Evolutionary conservation across 2,329 filamentous ascomycete genomes (phyloP).

Genomic region (Fusarium albosuccineum): DNA sequence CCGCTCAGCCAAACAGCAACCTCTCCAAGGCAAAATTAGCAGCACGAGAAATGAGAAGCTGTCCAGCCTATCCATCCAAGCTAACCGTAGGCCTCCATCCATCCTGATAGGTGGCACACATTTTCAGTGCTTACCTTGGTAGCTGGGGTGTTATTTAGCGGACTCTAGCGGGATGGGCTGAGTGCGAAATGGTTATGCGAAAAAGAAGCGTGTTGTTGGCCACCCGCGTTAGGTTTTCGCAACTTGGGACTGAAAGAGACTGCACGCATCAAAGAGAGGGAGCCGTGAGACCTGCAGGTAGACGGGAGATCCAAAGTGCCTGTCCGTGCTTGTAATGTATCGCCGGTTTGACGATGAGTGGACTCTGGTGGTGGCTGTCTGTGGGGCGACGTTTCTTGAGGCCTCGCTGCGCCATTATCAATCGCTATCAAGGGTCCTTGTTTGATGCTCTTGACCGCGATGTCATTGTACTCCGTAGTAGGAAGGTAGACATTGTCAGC

Average conservation of each 20-base stretch:
- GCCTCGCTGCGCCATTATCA: slow-evolving; percentile 20
- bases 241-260: neutral
- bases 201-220: slow-evolving; percentile 5
- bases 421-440: slow-evolving; percentile 4
- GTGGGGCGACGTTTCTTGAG: slow-evolving; percentile 24
- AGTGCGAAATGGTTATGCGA: slow-evolving; percentile 4
- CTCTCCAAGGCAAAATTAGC: slow-evolving; percentile 1
- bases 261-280: neutral
- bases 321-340: neutral
- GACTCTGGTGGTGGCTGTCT: slow-evolving; percentile 16
- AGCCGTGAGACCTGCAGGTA: neutral
- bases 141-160: slow-evolving; percentile 1
- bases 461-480: neutral
- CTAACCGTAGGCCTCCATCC: slow-evolving; percentile 17
- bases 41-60: slow-evolving; percentile 26
- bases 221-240: slow-evolving; percentile 15
- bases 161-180: slow-evolving; percentile 1
- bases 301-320: neutral
- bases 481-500: neutral
- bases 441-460: slow-evolving; percentile 2
- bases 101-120: slow-evolving; percentile 9
- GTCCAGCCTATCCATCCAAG: slow-evolving; percentile 7
- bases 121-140: slow-evolving; percentile 8
- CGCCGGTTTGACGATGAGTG: slow-evolving; percentile 11
- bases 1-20: slow-evolving; percentile 23